A percentile compares a stretch with the other conserved stretches of the same genome.
Conservation (phyloP, 306 rosid genomes). For the Malus sylvestris region DNA sequence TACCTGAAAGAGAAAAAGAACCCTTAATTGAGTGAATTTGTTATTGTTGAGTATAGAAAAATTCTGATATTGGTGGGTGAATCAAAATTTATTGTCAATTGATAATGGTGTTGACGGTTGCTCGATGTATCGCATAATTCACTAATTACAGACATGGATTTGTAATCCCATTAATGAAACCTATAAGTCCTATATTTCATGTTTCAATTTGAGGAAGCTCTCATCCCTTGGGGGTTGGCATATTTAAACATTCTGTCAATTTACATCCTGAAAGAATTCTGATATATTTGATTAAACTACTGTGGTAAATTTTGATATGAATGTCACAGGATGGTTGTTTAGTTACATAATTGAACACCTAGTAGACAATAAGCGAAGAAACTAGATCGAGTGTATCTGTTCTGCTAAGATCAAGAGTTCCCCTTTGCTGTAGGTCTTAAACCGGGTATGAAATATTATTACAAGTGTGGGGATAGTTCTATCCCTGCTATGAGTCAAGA, state of each 20-base stretch:
- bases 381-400: background rate
- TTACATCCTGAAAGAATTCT: too few species aligned
- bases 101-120: background rate
- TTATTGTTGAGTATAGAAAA: background rate
- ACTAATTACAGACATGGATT: too few species aligned
- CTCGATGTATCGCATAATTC: background rate
- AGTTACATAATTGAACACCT: background rate
- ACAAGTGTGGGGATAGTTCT: slow-evolving; percentile 80
- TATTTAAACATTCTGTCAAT: too few species aligned
- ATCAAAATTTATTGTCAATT: background rate
- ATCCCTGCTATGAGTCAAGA: slow-evolving; percentile 71
- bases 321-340: background rate
- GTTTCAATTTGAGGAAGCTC: too few species aligned
- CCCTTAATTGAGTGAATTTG: background rate
- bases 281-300: too few species aligned
- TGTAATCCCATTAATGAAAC: too few species aligned
- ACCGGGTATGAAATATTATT: slow-evolving; percentile 63
- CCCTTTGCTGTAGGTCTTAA: slow-evolving; percentile 59
- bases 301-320: background rate
- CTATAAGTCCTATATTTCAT: too few species aligned
- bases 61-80: background rate
- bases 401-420: background rate
- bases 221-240: too few species aligned
- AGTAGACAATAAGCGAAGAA: background rate
- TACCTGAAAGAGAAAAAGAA: background rate